Percentiles rank a stretch among this genome's conserved stretches.
phyloP scores from a whole-genome alignment of 805 yeast genomes.

The Ogataea nakhonphanomensis region DNA sequence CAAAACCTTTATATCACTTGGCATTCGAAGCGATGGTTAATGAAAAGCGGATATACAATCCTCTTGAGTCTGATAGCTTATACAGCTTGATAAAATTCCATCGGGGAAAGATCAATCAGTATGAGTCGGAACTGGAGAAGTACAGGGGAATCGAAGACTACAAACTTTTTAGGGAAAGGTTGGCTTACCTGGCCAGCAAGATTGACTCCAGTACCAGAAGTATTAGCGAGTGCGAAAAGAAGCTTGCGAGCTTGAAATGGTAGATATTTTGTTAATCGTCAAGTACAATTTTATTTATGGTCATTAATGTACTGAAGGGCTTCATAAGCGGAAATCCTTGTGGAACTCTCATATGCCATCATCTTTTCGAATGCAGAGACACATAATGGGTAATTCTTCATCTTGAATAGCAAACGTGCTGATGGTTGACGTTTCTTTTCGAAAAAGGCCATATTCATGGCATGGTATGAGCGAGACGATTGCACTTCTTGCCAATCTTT shows the following conservation, averaged over 20 bases:
- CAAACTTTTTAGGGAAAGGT: slow-evolving; percentile 56
- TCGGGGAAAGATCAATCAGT: slow-evolving; percentile 53
- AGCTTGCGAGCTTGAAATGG: slow-evolving; percentile 25
- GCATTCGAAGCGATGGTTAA: slow-evolving; percentile 68
- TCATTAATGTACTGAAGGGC: slow-evolving; percentile 12
- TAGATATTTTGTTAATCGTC: neutral
- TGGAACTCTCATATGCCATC: slow-evolving; percentile 40
- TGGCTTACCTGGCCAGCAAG: slow-evolving; percentile 64
- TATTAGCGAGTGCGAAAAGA: slow-evolving; percentile 46
- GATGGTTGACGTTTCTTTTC: slow-evolving; percentile 21
- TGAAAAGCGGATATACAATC: slow-evolving; percentile 53
- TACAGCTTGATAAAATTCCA: slow-evolving; percentile 55
- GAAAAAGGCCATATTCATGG: slow-evolving; percentile 30
- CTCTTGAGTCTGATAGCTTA: slow-evolving; percentile 63
- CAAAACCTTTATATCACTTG: slow-evolving; percentile 78
- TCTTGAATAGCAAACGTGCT: slow-evolving; percentile 35
- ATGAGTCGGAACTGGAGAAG: slow-evolving; percentile 69
- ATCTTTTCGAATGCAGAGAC: slow-evolving; percentile 37
- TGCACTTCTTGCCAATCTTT: slow-evolving; percentile 42
- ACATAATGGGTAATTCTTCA: slow-evolving; percentile 17
- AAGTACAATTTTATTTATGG: neutral
- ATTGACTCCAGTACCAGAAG: slow-evolving; percentile 56
- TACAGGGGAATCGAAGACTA: slow-evolving; percentile 50
- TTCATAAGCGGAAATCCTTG: slow-evolving; percentile 32
- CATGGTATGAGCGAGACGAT: slow-evolving; percentile 34